Evolutionary conservation across 768 basidiomycete species (phyloP), one percentile per base, ranked within the genome.

Genomic region (Gloeopeniophorella convolvens): DNA sequence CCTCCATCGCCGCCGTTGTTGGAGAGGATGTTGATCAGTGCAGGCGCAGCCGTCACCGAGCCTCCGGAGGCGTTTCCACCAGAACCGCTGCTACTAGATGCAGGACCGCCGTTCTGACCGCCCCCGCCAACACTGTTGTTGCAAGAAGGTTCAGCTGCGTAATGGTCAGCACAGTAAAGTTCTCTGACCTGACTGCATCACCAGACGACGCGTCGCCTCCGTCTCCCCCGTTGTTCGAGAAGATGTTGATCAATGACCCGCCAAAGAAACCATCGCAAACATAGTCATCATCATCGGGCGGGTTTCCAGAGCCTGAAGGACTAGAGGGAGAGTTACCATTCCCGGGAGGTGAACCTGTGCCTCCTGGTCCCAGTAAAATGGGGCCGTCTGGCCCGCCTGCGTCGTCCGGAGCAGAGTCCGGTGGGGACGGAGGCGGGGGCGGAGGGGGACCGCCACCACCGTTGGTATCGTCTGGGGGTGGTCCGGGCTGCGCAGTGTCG

Each of bases 191-290:
- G 12, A 35, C 48, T 16, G 62, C 61, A 18, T 48, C 35, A 31
- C 63, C 63, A 12, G 51, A 59, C 10, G 49, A 42, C 3, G 63
- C 57, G 4, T 47, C 41, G 11, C 63, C 63, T n/a, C 60, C 63
- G 11, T 52, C 55, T 13, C 63, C 63, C 33, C 60, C 54, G 26
- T 68, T 68, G 57, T 63, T 63, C 31, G 66, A 65, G 55, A 63
- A 51, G 43, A 65, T 33, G 50, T 66, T 65, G 54, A 68, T 56
- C 42, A 68, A 23, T 12, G 59, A 54, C 34, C 13, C 36, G 13
- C 34, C 46, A 33, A 26, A 27, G 24, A 20, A 9, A 28, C 11
- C 37, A 28, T 16, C 55, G n/a, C 52, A 54, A 12, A 20, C 7
- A 31, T 18, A 13, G 9, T 46, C 21, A 15, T 36, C 13, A 3